Evolutionary conservation across 441 rosid species (phyloP).

Genomic region (Brassica balearica): DNA sequence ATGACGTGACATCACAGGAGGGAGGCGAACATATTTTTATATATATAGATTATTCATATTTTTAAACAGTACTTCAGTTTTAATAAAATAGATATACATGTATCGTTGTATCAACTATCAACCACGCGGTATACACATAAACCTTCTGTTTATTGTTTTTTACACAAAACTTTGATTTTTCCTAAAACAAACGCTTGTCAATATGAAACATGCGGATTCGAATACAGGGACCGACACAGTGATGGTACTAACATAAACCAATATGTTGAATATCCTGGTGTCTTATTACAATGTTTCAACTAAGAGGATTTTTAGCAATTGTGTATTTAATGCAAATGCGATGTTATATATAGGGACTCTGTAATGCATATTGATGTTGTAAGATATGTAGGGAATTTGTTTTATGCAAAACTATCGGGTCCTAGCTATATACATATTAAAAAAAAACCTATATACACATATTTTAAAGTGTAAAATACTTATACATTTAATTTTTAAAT

Average conservation of each 20-base stretch:
- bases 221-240: not conserved
- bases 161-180: not conserved
- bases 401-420: not conserved
- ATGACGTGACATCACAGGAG: too few relatives aligned
- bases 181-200: not conserved
- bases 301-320: not conserved
- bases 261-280: not conserved
- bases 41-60: too few relatives aligned
- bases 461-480: not conserved
- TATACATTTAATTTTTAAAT: not conserved
- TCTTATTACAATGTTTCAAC: not conserved
- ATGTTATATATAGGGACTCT: not conserved
- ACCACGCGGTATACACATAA: not conserved
- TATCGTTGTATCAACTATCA: conserved; percentile 1
- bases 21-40: too few relatives aligned
- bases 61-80: too few relatives aligned
- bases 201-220: not conserved
- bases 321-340: not conserved
- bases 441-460: too few relatives aligned
- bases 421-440: not conserved
- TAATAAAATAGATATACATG: not conserved
- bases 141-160: not conserved
- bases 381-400: not conserved
- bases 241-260: not conserved
- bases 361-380: conserved; percentile 2